Conservation (phyloP, 148 eudicot genomes). For the Rhododendron ferrugineum region DNA sequence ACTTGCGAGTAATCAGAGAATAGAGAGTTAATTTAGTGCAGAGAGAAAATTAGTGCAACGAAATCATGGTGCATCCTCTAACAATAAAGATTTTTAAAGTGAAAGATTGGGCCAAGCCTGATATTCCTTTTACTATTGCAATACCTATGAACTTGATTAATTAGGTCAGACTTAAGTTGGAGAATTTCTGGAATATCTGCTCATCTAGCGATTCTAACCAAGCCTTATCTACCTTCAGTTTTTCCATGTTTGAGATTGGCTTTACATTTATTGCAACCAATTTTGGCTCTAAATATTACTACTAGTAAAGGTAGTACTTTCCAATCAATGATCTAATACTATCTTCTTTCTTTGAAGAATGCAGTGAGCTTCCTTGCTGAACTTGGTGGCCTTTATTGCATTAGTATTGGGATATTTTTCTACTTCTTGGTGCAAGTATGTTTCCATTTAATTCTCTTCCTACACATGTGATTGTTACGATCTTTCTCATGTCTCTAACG, state of each 20-base stretch:
- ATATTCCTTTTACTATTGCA: not conserved
- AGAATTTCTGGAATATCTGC: not conserved
- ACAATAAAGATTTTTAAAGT: not conserved
- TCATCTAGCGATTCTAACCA: not conserved
- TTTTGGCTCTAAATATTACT: not conserved
- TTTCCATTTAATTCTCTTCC: constrained; percentile 11
- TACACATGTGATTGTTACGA: not conserved
- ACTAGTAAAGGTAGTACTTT: not conserved
- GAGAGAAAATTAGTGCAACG: not conserved
- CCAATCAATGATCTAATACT: constrained; percentile 19
- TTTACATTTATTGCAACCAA: not conserved
- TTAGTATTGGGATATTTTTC: constrained; percentile 82
- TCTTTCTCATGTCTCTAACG: not conserved
- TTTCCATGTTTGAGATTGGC: not conserved
- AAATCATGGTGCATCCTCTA: not conserved
- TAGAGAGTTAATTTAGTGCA: not conserved
- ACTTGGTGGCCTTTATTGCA: constrained; percentile 86
- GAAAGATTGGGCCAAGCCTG: not conserved
- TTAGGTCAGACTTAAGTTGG: not conserved
- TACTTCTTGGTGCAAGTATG: constrained; percentile 83
- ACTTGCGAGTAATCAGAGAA: not conserved
- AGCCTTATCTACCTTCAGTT: not conserved
- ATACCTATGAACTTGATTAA: not conserved
- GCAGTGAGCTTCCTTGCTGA: constrained; percentile 97
- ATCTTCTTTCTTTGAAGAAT: constrained; percentile 32